A percentile compares a stretch with the other conserved stretches of the same genome.
phyloP scores from a whole-genome alignment of 768 basidiomycete species.

The Serendipita indica region DNA sequence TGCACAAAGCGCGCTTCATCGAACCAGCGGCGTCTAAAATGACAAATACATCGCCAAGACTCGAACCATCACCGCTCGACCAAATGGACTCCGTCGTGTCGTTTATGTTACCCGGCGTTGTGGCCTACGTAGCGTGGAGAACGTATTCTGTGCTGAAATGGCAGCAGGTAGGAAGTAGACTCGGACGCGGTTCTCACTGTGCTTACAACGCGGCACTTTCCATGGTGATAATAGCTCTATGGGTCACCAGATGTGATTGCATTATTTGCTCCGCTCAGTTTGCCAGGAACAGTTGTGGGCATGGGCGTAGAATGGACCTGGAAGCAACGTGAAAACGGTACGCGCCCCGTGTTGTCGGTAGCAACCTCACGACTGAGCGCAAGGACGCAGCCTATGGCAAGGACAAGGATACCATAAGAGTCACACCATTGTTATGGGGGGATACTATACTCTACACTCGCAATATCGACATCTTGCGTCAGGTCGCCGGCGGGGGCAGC shows the following conservation, averaged over 20 bases:
- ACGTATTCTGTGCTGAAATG: not conserved
- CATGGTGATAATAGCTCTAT: not conserved
- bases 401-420: not conserved
- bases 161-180: too few species aligned
- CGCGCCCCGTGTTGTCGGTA: not conserved
- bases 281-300: not conserved
- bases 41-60: too few species aligned
- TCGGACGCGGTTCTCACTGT: not conserved
- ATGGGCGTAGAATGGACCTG: not conserved
- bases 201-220: not conserved
- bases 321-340: not conserved
- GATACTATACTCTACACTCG: not conserved
- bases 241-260: not conserved
- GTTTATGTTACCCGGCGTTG: not conserved
- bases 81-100: too few species aligned
- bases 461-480: not conserved
- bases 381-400: not conserved
- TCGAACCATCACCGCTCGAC: too few species aligned
- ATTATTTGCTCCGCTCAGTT: not conserved
- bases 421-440: not conserved
- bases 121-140: not conserved
- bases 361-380: not conserved
- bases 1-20: too few species aligned
- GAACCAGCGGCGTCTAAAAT: too few species aligned
- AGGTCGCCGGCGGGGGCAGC: conserved; percentile 1